Evolutionary conservation across 202 grass and related monocot genomes (phyloP), one percentile per base, ranked within the genome.

Genomic region (Musa balbisiana): DNA sequence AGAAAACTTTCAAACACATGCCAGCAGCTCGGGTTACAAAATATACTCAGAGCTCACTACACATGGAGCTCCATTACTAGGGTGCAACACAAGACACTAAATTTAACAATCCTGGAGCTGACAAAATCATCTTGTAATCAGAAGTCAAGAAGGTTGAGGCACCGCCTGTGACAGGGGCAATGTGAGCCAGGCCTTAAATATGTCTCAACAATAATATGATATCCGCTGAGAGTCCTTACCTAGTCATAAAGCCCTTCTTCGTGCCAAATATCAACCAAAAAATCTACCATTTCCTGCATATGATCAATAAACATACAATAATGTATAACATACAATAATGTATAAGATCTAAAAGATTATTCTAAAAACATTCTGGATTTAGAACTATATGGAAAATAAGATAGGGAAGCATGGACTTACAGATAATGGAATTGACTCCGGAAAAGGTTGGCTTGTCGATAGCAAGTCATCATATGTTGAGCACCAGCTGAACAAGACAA

Each of bases 251-350:
- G 80, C 69, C 89, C 92, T 85, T 92, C 92, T 80, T 96, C 92
- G 73, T 92, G 84, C 90, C 89, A 96, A 71, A 90, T 76, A 75
- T 96, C 92, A 5, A 92, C 92, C 82, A 96, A 88, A 87, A 96
- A 96, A 85, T 96, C 92, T 24, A 96, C 89, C 92, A 96, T 96
- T 73, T 96, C 89, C 92, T 96, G 81, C 67, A 73, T 73, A 52
- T 64, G 53, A 26, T 50, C n/a, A 60, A 51, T 15, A n/a, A 69
- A 19, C 15, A 69, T 22, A 1, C 6, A 8, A 51, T 51, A 9
- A 51, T 13, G 67, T 11, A 70, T 51, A 69, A 19, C 15, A 69
- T 22, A 1, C 6, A 8, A 51, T 51, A 9, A 51, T 13, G 67
- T 11, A 70, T 51, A 70, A 60, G 55, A 68, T 73, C 10, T 25